Base-by-base conservation (phyloP, 495 filamentous ascomycete genomes). In the Aspergillus conjunctus region DNA sequence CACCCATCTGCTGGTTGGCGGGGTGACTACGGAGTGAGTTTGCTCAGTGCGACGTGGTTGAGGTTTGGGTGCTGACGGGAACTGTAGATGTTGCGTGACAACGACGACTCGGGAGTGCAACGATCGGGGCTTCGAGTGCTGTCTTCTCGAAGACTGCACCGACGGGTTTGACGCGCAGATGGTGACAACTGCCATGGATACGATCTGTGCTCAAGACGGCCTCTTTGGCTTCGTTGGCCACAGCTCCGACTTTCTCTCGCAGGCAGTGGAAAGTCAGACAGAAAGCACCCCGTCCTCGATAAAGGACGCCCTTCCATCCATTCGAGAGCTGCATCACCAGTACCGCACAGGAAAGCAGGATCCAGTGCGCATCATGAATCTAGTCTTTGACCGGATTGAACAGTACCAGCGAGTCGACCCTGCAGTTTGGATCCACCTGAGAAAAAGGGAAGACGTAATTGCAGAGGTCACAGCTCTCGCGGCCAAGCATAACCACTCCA, bases 21-120 rank as follows among this genome's bases (percentile, higher is more conserved):
- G 52, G 6, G 52, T 54, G 10, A 54, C 52, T 10, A 54, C 52
- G 7, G 52, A 54, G 52, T 26, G 5, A 26, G 26, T 54, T 26
- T 43, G 33, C 43, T 43, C 7, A 10, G 14, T 34, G 12, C 31
- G 3, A 4, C 9, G 3, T 10, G 4, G 0, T 18, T 20, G 0
- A 17, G n/a, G 15, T 11, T 18, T 0, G 51, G 1, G n/a, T 39
- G 32, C 32, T 54, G 31, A 37, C 20, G 1, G n/a, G 4, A 2
- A 22, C 3, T 43, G 20, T 43, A 54, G 52, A 22, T 54, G 52
- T 30, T 54, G 52, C 10, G 52, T 54, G 2, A 43, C 52, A 34
- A 54, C 52, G 34, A 54, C 52, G 4, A 54, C 43, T 17, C 52
- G 52, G 7, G 52, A 54, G 22, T 54, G 52, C 33, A 41, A 54